Percentiles rank a stretch among this genome's conserved stretches.
Evolutionary conservation across 2,329 filamentous ascomycete species (phyloP).

Genomic region (Aspergillus sp.): DNA sequence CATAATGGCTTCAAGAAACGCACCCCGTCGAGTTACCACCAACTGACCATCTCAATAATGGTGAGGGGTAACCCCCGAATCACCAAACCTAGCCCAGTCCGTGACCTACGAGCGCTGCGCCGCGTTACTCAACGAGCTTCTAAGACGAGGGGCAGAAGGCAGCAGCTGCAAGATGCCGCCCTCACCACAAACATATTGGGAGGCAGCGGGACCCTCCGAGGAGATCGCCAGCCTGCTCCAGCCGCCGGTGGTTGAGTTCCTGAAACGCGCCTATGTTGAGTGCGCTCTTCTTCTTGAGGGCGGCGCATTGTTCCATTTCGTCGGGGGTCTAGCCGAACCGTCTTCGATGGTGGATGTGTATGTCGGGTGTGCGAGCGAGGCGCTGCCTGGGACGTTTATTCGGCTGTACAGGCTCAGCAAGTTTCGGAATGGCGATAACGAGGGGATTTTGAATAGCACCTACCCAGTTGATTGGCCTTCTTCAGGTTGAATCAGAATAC

Average conservation of each 20-base stretch:
- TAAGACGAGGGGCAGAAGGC: background rate
- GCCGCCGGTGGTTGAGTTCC: slow-evolving; percentile 1
- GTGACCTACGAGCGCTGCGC: slow-evolving; percentile 2
- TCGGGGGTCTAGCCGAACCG: background rate
- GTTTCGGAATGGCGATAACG: background rate
- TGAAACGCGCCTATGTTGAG: background rate
- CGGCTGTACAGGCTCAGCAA: background rate
- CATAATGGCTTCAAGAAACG: background rate
- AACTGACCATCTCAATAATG: background rate
- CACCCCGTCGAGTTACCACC: background rate
- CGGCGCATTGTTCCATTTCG: background rate
- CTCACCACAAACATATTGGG: slow-evolving; percentile 1
- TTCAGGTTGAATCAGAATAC: background rate
- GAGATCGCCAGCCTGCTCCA: background rate
- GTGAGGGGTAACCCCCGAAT: background rate
- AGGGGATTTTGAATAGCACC: background rate
- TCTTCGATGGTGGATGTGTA: background rate
- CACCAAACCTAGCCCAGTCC: background rate
- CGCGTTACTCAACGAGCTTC: slow-evolving; percentile 1
- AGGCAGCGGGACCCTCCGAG: background rate
- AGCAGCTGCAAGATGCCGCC: background rate
- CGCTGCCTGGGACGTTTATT: background rate
- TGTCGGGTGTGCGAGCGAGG: background rate
- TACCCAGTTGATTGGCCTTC: background rate
- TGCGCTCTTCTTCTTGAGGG: background rate